A percentile compares a stretch with the other conserved stretches of the same genome.
phyloP scores from a whole-genome alignment of 176 grass and related monocot species.

The Puccinellia tenuiflora region DNA sequence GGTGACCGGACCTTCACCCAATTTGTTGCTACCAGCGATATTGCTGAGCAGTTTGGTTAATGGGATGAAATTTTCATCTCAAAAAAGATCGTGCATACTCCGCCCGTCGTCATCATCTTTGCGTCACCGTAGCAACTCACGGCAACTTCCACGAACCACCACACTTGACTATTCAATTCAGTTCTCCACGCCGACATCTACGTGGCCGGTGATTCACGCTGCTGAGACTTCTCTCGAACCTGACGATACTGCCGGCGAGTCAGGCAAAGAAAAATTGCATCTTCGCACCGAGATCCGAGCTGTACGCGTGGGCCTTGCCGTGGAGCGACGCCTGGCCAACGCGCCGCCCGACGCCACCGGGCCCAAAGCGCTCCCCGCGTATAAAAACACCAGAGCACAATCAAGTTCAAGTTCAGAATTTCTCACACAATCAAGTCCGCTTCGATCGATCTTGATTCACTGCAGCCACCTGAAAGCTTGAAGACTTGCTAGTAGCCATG shows the following conservation, averaged over 20 bases:
- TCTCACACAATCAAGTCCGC: too few relatives aligned
- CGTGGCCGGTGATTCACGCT: conserved; percentile 1
- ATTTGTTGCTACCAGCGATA: too few relatives aligned
- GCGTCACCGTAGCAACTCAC: neutral
- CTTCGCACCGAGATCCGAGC: neutral
- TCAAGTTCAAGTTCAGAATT: neutral
- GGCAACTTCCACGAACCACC: neutral
- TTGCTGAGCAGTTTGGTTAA: too few relatives aligned
- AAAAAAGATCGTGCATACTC: too few relatives aligned
- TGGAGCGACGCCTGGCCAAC: neutral
- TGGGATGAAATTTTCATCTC: too few relatives aligned
- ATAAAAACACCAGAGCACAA: conserved; percentile 21
- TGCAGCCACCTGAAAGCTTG: neutral
- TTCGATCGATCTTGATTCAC: rapidly evolving
- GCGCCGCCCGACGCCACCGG: neutral
- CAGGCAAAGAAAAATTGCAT: neutral
- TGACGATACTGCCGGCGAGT: neutral
- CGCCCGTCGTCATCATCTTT: too few relatives aligned
- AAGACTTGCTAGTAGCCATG: conserved; percentile 3
- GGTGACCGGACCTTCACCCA: too few relatives aligned
- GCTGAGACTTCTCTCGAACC: neutral
- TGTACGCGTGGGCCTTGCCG: neutral
- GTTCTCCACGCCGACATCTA: neutral
- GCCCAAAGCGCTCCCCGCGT: neutral
- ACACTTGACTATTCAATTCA: neutral